Conservation (phyloP, 768 basidiomycete genomes). For the Galerina marginata region DNA sequence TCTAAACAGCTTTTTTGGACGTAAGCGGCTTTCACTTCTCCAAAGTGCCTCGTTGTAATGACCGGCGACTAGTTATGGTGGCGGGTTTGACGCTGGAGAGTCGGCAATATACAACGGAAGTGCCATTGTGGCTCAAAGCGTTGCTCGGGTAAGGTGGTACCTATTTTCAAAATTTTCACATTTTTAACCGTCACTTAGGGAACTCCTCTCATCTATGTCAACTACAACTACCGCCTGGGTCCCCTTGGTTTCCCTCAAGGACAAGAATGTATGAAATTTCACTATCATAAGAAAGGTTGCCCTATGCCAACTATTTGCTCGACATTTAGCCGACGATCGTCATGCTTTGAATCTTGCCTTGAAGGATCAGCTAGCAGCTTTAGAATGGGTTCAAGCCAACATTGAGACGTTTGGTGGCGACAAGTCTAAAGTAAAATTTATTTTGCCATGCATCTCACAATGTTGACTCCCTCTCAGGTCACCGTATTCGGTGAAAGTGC, state of each 20-base stretch:
- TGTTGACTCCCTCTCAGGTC: conserved; percentile 34
- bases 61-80: conserved; percentile 35
- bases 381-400: conserved; percentile 64
- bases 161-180: neutral
- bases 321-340: conserved; percentile 34
- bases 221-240: conserved; percentile 47
- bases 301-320: no score
- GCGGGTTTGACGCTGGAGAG: conserved; percentile 35
- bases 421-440: conserved; percentile 31
- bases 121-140: conserved; percentile 40
- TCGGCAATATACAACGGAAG: conserved; percentile 37
- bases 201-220: conserved; percentile 49
- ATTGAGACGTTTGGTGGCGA: conserved; percentile 67
- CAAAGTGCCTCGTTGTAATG: neutral
- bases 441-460: neutral
- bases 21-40: conserved; percentile 24
- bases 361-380: conserved; percentile 48
- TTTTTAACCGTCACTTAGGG: conserved; percentile 27
- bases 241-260: conserved; percentile 53
- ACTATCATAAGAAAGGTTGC: neutral
- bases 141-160: conserved; percentile 34
- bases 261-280: conserved; percentile 31
- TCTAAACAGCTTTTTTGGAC: conserved; percentile 46
- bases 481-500: conserved; percentile 63
- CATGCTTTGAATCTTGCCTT: conserved; percentile 52